These are phyloP conservation scores for Populus hybrid DNA, from an alignment of 441 rosid genomes.

Conservation along the genomic window DNA sequence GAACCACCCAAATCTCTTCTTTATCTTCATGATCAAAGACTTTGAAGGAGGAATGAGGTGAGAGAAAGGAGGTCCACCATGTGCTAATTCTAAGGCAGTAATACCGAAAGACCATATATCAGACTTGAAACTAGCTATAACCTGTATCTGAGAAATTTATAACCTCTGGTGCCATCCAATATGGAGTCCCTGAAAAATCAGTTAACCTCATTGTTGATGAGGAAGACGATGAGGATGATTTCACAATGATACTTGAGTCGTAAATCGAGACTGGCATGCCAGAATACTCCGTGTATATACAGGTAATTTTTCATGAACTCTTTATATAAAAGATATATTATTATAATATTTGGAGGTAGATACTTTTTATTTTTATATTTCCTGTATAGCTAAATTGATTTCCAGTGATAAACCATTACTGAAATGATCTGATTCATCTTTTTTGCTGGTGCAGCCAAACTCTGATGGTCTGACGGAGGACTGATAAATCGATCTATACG, in stretches of 20 bases:
- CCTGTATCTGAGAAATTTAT: slow-evolving; percentile 65
- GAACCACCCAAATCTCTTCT: slow-evolving; percentile 58
- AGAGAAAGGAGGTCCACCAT: slow-evolving; percentile 83
- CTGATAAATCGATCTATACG: too few species aligned
- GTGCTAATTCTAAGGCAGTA: slow-evolving; percentile 72
- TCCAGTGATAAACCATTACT: too few species aligned
- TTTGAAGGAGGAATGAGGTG: slow-evolving; percentile 66
- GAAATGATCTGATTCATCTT: too few species aligned
- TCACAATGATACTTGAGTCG: slow-evolving; percentile 33
- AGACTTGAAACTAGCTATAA: slow-evolving; percentile 57
- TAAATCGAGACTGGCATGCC: slow-evolving; percentile 81
- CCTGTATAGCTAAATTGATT: too few species aligned
- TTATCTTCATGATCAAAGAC: slow-evolving; percentile 71
- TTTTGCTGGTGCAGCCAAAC: too few species aligned
- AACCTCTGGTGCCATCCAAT: slow-evolving; percentile 96
- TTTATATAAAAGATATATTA: fast-evolving
- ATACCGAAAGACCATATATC: slow-evolving; percentile 92
- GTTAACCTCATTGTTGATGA: slow-evolving; percentile 49
- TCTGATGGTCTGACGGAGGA: too few species aligned
- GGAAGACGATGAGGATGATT: slow-evolving; percentile 8
- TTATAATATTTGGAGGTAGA: too few species aligned
- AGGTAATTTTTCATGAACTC: too few species aligned
- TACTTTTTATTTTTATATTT: too few species aligned
- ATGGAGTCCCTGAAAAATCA: slow-evolving; percentile 72
- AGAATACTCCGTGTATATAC: slow-evolving; percentile 23